phyloP scores from a whole-genome alignment of 1,284 basidiomycete genomes.

The Marasmius oreades region DNA sequence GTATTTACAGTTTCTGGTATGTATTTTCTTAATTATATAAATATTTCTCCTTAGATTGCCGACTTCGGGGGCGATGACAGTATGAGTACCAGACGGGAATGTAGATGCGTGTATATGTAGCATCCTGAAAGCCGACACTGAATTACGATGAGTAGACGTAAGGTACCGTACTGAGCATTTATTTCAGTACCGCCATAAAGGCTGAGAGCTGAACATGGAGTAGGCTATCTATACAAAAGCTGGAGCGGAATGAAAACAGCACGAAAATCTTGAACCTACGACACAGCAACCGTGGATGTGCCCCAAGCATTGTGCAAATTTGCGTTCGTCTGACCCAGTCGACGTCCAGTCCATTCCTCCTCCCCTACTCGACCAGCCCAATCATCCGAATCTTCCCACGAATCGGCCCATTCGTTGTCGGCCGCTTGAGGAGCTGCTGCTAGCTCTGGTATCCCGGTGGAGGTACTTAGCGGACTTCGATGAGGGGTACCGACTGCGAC shows the following conservation, averaged over 20 bases:
- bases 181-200: background rate
- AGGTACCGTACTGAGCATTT: background rate
- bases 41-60: no score
- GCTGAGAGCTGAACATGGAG: background rate
- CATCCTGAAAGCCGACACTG: no score
- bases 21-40: no score
- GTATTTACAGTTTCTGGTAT: no score
- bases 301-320: slow-evolving; percentile 20
- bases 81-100: no score
- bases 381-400: slow-evolving; percentile 54
- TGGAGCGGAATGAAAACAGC: background rate
- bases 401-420: slow-evolving; percentile 41
- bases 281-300: slow-evolving; percentile 11
- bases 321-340: slow-evolving; percentile 35
- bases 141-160: no score
- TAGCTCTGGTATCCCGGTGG: background rate
- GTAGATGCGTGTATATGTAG: no score
- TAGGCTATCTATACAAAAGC: background rate
- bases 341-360: slow-evolving; percentile 45
- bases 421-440: background rate
- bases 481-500: background rate
- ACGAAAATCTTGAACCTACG: slow-evolving; percentile 7
- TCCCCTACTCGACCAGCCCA: slow-evolving; percentile 49
- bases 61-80: no score
- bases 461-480: slow-evolving; percentile 15